phyloP scores from a whole-genome alignment of 768 basidiomycete species.

The Amanita pallidorosea region DNA sequence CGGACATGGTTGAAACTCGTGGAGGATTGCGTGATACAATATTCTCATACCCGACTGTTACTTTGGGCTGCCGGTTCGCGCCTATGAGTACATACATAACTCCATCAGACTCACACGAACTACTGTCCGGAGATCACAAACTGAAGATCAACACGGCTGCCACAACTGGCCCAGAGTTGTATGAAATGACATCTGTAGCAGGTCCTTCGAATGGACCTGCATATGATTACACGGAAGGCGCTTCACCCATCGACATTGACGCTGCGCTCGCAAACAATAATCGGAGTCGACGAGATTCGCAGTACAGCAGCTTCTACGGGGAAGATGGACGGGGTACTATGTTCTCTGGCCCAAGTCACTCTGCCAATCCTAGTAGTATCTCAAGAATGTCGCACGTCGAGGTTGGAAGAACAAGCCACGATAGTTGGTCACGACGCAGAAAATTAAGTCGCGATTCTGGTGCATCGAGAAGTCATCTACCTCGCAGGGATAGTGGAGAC shows the following conservation, averaged over 20 bases:
- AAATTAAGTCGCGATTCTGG: conserved; percentile 41
- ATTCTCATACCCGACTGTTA: too few species aligned
- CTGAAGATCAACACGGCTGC: neutral
- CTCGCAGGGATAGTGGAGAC: conserved; percentile 32
- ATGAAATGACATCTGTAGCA: conserved; percentile 32
- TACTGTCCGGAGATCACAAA: neutral
- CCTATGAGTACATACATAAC: neutral
- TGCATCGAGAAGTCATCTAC: conserved; percentile 17
- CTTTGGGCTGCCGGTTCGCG: neutral
- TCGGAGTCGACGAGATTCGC: conserved; percentile 57
- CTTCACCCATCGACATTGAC: conserved; percentile 64
- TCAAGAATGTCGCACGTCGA: conserved; percentile 68
- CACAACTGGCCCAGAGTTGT: conserved; percentile 13
- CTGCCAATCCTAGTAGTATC: conserved; percentile 65
- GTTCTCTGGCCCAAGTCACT: conserved; percentile 70
- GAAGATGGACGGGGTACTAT: conserved; percentile 54
- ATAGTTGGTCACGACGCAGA: conserved; percentile 36
- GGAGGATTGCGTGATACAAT: neutral
- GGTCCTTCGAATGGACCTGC: conserved; percentile 18
- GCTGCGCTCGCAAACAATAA: conserved; percentile 41
- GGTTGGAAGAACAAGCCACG: conserved; percentile 44
- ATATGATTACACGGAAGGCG: conserved; percentile 82
- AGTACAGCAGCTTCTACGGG: conserved; percentile 45
- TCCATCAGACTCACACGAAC: neutral
- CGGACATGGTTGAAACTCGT: conserved; percentile 19